phyloP scores from a whole-genome alignment of 2,329 filamentous ascomycete genomes.

The Pestalotiopsis sp. region DNA sequence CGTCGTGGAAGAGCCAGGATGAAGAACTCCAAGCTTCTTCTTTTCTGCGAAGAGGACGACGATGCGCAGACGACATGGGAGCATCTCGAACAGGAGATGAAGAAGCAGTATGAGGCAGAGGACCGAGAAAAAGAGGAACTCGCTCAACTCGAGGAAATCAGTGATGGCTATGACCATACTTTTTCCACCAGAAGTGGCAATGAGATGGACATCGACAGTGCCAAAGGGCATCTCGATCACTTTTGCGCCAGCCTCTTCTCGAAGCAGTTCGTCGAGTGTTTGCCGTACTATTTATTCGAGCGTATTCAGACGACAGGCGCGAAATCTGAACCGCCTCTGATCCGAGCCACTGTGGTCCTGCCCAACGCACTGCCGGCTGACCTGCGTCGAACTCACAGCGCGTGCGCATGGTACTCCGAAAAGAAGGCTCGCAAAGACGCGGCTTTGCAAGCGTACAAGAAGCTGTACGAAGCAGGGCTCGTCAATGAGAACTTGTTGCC shows the following conservation, averaged over 20 bases:
- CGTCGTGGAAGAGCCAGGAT: constrained; percentile 56
- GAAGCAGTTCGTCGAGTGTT: constrained; percentile 62
- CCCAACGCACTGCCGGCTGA: constrained; percentile 69
- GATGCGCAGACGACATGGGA: constrained; percentile 56
- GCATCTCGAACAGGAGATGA: constrained; percentile 73
- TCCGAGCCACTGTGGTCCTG: constrained; percentile 67
- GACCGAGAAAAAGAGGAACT: constrained; percentile 51
- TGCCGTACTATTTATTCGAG: constrained; percentile 68
- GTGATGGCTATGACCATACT: constrained; percentile 32
- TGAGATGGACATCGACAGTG: constrained; percentile 75
- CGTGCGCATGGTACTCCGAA: constrained; percentile 68
- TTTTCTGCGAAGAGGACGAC: constrained; percentile 42
- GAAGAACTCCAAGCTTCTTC: constrained; percentile 51
- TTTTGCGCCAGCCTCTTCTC: constrained; percentile 70
- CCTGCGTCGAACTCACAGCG: constrained; percentile 57
- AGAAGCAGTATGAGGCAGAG: constrained; percentile 67
- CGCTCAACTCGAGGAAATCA: constrained; percentile 48
- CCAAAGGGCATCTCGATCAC: constrained; percentile 76
- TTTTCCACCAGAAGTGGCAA: constrained; percentile 47
- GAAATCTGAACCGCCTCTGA: constrained; percentile 21
- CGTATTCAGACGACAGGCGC: constrained; percentile 31
- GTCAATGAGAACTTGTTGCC: constrained; percentile 81
- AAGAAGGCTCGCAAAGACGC: constrained; percentile 77
- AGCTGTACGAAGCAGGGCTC: constrained; percentile 70
- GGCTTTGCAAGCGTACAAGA: constrained; percentile 77